phyloP scores from a whole-genome alignment of 2,329 filamentous ascomycete genomes.

The Periconia macrospinosa region DNA sequence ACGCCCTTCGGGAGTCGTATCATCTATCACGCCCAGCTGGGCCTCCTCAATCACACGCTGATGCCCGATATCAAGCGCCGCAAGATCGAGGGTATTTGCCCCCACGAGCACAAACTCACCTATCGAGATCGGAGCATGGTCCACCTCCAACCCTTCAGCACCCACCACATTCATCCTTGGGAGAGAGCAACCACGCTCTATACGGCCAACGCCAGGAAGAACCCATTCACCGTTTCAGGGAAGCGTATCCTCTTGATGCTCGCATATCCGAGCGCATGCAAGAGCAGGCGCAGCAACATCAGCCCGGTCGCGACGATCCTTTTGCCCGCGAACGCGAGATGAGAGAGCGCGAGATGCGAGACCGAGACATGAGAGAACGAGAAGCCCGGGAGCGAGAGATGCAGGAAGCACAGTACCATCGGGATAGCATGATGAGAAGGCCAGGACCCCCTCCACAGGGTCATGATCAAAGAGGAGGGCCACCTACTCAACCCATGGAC shows the following conservation, averaged over 20 bases:
- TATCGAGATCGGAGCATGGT: constrained; percentile 29
- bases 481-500: constrained; percentile 15
- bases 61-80: constrained; percentile 31
- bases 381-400: constrained; percentile 1
- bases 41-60: constrained; percentile 26
- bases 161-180: constrained; percentile 34
- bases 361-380: constrained; percentile 2
- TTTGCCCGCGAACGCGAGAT: neutral
- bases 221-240: constrained; percentile 24
- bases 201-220: constrained; percentile 35
- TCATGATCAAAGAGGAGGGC: constrained; percentile 16
- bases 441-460: constrained; percentile 10
- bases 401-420: constrained; percentile 11
- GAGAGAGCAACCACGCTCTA: constrained; percentile 25
- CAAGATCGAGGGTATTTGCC: constrained; percentile 30
- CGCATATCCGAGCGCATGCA: constrained; percentile 32
- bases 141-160: constrained; percentile 35
- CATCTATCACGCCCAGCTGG: constrained; percentile 19
- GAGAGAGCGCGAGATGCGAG: constrained; percentile 7
- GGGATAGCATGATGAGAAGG: constrained; percentile 2
- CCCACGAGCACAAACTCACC: constrained; percentile 39
- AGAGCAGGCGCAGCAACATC: constrained; percentile 30
- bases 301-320: constrained; percentile 24
- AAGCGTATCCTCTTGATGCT: constrained; percentile 25
- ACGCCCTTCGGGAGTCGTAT: constrained; percentile 31